Evolutionary conservation across 2,329 filamentous ascomycete genomes (phyloP).

Genomic region (Botrytis hyacinthi): DNA sequence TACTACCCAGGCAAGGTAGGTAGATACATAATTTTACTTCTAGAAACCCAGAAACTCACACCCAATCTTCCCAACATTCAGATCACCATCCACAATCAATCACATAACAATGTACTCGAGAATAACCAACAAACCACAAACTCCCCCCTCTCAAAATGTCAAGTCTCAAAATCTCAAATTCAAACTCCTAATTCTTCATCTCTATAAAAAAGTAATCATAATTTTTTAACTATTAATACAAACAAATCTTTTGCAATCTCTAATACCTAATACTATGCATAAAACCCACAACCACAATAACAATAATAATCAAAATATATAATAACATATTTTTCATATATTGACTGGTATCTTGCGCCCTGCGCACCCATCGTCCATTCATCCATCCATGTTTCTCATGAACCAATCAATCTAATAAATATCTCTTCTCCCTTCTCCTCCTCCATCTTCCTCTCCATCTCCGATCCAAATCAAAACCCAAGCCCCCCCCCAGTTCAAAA

Average conservation of each 20-base stretch:
- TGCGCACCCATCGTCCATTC: neutral
- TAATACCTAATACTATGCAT: neutral
- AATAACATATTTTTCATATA: neutral
- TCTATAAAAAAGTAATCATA: neutral
- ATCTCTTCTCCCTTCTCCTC: neutral
- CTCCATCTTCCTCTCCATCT: neutral
- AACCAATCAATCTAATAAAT: neutral
- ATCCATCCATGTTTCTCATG: neutral
- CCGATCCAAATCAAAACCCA: neutral
- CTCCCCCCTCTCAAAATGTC: neutral
- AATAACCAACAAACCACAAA: neutral
- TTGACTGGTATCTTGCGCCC: neutral
- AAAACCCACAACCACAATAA: neutral
- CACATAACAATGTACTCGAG: neutral
- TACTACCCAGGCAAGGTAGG: neutral
- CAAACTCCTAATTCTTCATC: neutral
- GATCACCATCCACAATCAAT: neutral
- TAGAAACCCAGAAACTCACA: neutral
- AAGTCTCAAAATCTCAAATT: neutral
- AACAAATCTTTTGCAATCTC: neutral
- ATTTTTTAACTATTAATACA: neutral
- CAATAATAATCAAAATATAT: neutral
- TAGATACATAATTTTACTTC: neutral
- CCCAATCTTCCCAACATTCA: neutral
- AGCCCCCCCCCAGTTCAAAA: neutral